Evolutionary conservation across 805 yeast genomes (phyloP).

Genomic region (Barnettozyma californica): DNA sequence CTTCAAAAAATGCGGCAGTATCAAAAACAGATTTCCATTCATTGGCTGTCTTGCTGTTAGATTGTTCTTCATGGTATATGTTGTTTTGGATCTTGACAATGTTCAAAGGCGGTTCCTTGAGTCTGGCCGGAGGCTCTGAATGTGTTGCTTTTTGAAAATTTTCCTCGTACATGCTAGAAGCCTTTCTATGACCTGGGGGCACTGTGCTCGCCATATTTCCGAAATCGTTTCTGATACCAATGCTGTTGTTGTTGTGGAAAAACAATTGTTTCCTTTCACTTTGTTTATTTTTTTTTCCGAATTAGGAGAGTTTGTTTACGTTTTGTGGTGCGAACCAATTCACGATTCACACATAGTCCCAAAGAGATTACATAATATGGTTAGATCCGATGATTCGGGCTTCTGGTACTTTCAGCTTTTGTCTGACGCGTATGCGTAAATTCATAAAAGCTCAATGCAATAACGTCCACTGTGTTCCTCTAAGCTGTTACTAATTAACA

Average conservation of each 20-base stretch:
- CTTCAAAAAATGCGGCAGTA: slow-evolving; percentile 48
- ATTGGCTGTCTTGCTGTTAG: slow-evolving; percentile 15
- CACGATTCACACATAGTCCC: background rate
- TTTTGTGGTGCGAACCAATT: slow-evolving; percentile 1
- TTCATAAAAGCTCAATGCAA: no score
- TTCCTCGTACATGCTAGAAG: slow-evolving; percentile 24
- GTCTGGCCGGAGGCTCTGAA: background rate
- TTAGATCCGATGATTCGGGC: background rate
- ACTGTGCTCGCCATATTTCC: background rate
- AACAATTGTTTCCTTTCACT: background rate
- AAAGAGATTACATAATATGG: background rate
- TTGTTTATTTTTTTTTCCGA: background rate
- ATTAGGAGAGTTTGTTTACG: slow-evolving; percentile 3
- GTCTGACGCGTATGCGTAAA: no score
- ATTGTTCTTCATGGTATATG: slow-evolving; percentile 12
- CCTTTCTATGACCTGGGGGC: slow-evolving; percentile 2
- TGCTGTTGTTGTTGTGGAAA: background rate
- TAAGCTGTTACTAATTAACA: no score
- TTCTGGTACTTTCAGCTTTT: no score
- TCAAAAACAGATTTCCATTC: slow-evolving; percentile 42
- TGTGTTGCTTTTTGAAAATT: slow-evolving; percentile 9
- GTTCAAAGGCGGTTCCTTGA: slow-evolving; percentile 20
- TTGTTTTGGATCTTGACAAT: slow-evolving; percentile 20
- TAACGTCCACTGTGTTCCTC: no score
- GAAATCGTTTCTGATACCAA: background rate